These are phyloP conservation scores for Urochloa ruziziensis DNA, from an alignment of 176 grass and related monocot genomes.

Conservation along the genomic window DNA sequence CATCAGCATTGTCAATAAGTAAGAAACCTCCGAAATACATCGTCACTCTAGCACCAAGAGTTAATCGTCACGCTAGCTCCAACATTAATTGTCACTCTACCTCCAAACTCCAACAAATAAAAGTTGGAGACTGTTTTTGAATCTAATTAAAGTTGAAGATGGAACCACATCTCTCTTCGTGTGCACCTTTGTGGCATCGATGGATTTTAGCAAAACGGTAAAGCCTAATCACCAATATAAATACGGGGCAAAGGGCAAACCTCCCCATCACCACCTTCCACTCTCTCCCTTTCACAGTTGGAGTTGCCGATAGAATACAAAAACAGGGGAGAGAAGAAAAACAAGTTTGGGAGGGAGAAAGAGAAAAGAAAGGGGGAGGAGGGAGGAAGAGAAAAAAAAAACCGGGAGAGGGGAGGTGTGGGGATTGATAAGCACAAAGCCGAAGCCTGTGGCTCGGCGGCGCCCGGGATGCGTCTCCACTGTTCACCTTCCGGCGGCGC, in stretches of 20 bases:
- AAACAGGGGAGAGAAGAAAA: neutral
- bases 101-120: neutral
- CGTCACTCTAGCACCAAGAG: neutral
- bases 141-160: neutral
- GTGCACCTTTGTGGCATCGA: neutral
- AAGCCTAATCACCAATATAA: slow-evolving; percentile 19
- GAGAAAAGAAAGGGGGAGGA: neutral
- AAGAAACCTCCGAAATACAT: fast-evolving
- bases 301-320: slow-evolving; percentile 24
- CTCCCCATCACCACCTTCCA: neutral
- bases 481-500: neutral
- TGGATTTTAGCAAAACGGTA: neutral
- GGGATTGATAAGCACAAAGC: neutral
- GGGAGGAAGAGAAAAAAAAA: no score
- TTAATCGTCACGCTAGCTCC: neutral
- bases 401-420: neutral
- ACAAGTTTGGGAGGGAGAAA: neutral
- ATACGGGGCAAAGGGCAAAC: neutral
- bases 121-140: neutral
- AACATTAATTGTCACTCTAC: no score
- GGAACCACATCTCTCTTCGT: neutral
- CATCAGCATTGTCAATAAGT: neutral
- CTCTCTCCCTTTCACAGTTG: neutral
- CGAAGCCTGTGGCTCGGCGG: slow-evolving; percentile 13
- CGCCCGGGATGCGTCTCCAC: neutral